Percentiles rank a stretch among this genome's conserved stretches.
Evolutionary conservation across 1,284 basidiomycete species (phyloP).

Genomic region (Thecaphora frezii): DNA sequence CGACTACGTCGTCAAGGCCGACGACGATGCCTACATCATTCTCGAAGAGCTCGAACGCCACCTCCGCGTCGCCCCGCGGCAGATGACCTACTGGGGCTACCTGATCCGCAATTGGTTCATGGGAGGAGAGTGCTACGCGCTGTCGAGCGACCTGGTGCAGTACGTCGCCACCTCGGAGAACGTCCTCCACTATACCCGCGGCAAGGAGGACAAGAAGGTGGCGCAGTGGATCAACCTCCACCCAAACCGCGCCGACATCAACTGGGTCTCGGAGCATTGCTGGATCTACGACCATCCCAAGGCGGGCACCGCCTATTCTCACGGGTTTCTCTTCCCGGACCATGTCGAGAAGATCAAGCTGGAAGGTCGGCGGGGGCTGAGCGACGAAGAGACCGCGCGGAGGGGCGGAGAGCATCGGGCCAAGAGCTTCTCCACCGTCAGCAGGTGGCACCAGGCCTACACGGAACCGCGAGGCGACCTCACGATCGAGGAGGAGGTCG

Average conservation of each 20-base stretch:
- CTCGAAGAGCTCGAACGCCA: constrained; percentile 57
- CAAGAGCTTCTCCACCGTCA: constrained; percentile 82
- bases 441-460: constrained; percentile 81
- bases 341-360: constrained; percentile 71
- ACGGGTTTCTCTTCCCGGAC: constrained; percentile 95
- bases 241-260: constrained; percentile 75
- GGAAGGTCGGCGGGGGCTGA: constrained; percentile 59
- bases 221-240: constrained; percentile 90
- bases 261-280: constrained; percentile 89
- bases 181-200: constrained; percentile 71
- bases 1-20: constrained; percentile 58
- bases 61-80: constrained; percentile 50
- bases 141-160: constrained; percentile 85
- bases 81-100: constrained; percentile 62
- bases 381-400: constrained; percentile 57
- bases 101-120: constrained; percentile 92
- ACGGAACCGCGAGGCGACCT: constrained; percentile 71
- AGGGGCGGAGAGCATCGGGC: constrained; percentile 60
- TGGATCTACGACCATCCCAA: constrained; percentile 99
- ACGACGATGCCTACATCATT: constrained; percentile 55
- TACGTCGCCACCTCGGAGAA: constrained; percentile 77
- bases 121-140: constrained; percentile 90
- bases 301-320: constrained; percentile 82
- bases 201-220: constrained; percentile 91
- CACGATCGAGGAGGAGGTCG: constrained; percentile 73